Evolutionary conservation across 192 early-diverging fungal species (phyloP), one percentile per base, ranked within the genome.

Genomic region (Mortierella antarctica): DNA sequence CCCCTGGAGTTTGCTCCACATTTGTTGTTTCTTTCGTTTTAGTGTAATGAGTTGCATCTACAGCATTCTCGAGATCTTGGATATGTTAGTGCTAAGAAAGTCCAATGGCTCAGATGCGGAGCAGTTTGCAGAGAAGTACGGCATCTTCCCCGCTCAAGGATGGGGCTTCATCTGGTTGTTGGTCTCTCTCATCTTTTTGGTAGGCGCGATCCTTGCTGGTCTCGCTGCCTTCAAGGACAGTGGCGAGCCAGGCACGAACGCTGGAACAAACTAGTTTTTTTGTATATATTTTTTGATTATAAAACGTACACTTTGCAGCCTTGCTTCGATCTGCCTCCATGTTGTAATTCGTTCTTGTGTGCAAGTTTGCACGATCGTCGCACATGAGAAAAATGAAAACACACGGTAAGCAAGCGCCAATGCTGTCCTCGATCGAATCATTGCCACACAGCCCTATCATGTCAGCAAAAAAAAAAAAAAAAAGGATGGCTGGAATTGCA

Each of bases 61-160:
- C 76, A 91, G 92, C 58, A 87, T 97, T 39, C 96, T 96, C 92
- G 98, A 99, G 84, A 98, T 98, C 82, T 80, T 98, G 58, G 98
- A 99, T 51, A 96, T 98, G 86, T 86, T 96, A 14, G 88, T 98
- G 5, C 85, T 92, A 65, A 86, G 94, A 54, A 98, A 97, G 84
- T 93, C 95, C n/a, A 95, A 98, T 72, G 95, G 95, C 70, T 94
- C 93, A n/a, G 98, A 97, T 77, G 96, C 97, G 5, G 90, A 92
- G 7, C 88, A 91, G 81, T 97, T 97, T 88, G 93, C 93, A 9
- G 74, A 92, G 68, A 63, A 88, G 49, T 92, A 88, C 18, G 92
- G 94, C 21, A 93, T 92, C 82, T 82, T 92, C 65, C 88, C 93
- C 45, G 86, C 96, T 23, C 91, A 94, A 57, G 83, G 88, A n/a